phyloP scores from a whole-genome alignment of 148 eudicot species.

The Rhododendron ovatum region DNA sequence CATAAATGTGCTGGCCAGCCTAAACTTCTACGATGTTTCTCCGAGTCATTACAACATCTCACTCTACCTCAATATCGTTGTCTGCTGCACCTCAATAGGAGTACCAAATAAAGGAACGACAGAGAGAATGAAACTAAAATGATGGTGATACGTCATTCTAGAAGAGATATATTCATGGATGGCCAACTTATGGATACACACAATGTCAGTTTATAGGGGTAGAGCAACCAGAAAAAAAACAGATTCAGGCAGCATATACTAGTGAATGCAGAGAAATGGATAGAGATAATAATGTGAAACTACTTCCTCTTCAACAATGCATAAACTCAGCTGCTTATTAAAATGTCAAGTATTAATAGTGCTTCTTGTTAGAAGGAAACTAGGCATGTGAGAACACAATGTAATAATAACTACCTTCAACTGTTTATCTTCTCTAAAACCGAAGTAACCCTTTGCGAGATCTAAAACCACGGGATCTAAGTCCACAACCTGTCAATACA shows the following conservation, averaged over 20 bases:
- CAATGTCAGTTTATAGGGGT: background rate
- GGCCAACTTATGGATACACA: background rate
- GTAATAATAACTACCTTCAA: conserved; percentile 53
- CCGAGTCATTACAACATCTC: background rate
- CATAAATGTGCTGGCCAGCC: background rate
- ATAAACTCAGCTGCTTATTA: background rate
- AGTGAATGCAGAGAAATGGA: background rate
- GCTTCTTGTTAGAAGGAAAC: background rate
- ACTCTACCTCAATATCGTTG: background rate
- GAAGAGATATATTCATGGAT: background rate
- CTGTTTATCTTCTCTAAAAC: conserved; percentile 61
- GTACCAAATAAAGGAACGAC: background rate
- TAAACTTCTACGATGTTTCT: background rate
- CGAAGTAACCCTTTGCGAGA: conserved; percentile 67
- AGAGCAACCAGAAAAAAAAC: background rate
- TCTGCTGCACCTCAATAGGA: background rate
- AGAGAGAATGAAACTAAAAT: background rate
- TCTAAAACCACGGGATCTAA: conserved; percentile 74
- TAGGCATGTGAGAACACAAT: background rate
- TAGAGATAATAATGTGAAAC: background rate
- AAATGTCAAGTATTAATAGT: background rate
- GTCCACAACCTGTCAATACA: conserved; percentile 62
- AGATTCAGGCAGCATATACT: background rate
- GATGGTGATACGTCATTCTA: background rate
- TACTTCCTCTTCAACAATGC: background rate